Percentiles rank a stretch among this genome's conserved stretches.
These are phyloP conservation scores for Cystobasidium pallidum DNA, from an alignment of 1,284 basidiomycete species.

Conservation along the genomic window DNA sequence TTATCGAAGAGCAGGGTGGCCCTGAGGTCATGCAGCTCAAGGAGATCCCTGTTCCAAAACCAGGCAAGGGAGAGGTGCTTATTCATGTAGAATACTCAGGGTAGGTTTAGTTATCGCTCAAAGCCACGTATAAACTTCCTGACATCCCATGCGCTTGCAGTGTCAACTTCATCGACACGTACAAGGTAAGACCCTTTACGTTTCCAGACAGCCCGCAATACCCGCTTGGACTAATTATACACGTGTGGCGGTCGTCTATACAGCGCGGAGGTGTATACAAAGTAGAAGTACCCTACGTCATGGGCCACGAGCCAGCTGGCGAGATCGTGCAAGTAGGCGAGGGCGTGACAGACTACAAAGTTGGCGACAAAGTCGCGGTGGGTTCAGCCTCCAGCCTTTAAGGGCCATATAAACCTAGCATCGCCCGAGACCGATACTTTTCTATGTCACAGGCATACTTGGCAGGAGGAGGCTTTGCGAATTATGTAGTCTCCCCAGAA, in stretches of 20 bases:
- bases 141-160: slow-evolving; percentile 4
- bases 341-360: slow-evolving; percentile 57
- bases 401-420: neutral
- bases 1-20: slow-evolving; percentile 66
- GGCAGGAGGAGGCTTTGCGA: slow-evolving; percentile 68
- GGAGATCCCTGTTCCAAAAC: slow-evolving; percentile 66
- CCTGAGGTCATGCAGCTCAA: slow-evolving; percentile 75
- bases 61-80: slow-evolving; percentile 69
- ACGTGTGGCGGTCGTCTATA: slow-evolving; percentile 42
- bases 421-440: neutral
- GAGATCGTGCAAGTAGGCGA: slow-evolving; percentile 63
- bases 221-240: slow-evolving; percentile 10
- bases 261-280: slow-evolving; percentile 60
- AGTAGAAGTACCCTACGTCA: slow-evolving; percentile 67
- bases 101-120: slow-evolving; percentile 48
- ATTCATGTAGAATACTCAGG: slow-evolving; percentile 68
- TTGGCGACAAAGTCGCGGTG: slow-evolving; percentile 65
- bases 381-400: neutral
- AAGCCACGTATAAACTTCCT: neutral
- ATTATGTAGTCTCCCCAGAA: slow-evolving; percentile 73
- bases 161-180: slow-evolving; percentile 71
- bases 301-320: slow-evolving; percentile 81
- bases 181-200: slow-evolving; percentile 59
- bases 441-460: slow-evolving; percentile 56
- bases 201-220: neutral